phyloP scores from a whole-genome alignment of 345 rosid genomes.

The Salix viminalis region DNA sequence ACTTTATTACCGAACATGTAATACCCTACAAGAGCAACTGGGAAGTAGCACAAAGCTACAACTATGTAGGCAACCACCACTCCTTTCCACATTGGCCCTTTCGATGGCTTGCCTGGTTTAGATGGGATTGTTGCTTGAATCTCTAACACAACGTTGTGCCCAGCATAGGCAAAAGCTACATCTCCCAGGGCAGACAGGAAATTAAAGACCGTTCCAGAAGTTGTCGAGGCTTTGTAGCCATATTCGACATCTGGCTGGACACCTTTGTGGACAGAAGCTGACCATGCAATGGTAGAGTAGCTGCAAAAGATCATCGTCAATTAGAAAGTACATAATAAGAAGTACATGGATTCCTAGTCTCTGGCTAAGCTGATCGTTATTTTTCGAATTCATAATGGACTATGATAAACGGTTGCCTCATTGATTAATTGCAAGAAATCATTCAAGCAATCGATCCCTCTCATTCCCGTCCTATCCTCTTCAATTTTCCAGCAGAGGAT shows the following conservation, averaged over 20 bases:
- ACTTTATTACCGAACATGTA: conserved; percentile 22
- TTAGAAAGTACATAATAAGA: too few relatives aligned
- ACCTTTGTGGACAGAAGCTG: conserved; percentile 24
- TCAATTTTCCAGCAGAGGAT: neutral
- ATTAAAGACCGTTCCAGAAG: conserved; percentile 18
- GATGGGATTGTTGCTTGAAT: conserved; percentile 34
- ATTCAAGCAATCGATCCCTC: too few relatives aligned
- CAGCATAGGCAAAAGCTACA: conserved; percentile 32
- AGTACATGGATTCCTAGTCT: too few relatives aligned
- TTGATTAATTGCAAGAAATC: too few relatives aligned
- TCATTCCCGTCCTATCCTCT: too few relatives aligned
- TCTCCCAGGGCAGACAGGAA: conserved; percentile 26
- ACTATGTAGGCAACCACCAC: conserved; percentile 24
- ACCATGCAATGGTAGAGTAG: conserved; percentile 29
- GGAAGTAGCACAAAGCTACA: conserved; percentile 30
- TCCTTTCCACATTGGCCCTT: conserved; percentile 31
- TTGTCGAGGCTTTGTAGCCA: conserved; percentile 7
- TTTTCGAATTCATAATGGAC: too few relatives aligned
- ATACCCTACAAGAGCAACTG: conserved; percentile 25
- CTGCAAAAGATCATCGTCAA: neutral
- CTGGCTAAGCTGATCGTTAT: too few relatives aligned
- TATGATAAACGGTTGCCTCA: too few relatives aligned
- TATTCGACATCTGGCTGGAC: conserved; percentile 15
- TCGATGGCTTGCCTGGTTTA: conserved; percentile 29
- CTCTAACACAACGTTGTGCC: conserved; percentile 31